These are phyloP conservation scores for Thielaviopsis populi DNA, from an alignment of 2,329 filamentous ascomycete genomes.

Conservation along the genomic window DNA sequence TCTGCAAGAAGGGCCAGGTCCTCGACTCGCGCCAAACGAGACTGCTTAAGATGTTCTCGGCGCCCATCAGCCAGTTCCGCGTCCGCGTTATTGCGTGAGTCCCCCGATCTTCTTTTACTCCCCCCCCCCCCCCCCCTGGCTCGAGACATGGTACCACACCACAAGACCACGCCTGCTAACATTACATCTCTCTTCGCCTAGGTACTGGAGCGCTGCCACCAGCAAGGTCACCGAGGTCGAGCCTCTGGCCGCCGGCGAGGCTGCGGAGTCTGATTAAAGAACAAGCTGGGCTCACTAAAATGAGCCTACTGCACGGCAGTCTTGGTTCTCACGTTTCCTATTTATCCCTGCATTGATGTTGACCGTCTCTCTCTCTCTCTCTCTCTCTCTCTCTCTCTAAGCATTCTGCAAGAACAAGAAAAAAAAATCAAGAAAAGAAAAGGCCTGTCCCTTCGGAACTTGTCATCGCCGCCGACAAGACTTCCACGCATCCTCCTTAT, in stretches of 20 bases:
- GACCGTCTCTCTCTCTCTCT: background rate
- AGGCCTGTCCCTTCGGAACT: background rate
- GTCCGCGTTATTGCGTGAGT: constrained; percentile 61
- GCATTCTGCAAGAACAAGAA: background rate
- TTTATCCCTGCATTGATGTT: background rate
- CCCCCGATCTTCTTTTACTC: too few species aligned
- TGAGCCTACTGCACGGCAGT: background rate
- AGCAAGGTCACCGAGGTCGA: constrained; percentile 43
- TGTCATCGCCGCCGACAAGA: too few species aligned
- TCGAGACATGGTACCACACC: background rate
- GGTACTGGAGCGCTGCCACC: constrained; percentile 47
- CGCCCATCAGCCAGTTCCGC: constrained; percentile 81
- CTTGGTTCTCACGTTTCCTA: background rate
- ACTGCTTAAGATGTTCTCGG: constrained; percentile 82
- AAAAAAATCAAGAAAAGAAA: background rate
- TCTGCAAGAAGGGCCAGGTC: constrained; percentile 73
- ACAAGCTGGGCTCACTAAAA: background rate
- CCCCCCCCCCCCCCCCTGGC: background rate
- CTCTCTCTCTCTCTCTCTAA: background rate
- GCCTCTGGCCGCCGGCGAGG: constrained; percentile 15
- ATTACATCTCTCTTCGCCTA: constrained; percentile 21
- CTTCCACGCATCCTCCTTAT: background rate
- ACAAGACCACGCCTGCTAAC: background rate
- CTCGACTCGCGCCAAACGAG: constrained; percentile 87
- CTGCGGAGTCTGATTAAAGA: constrained; percentile 11